Evolutionary conservation across 257 asterid genomes (phyloP), one percentile per base, ranked within the genome.

Genomic region (Solanum bukasovii): DNA sequence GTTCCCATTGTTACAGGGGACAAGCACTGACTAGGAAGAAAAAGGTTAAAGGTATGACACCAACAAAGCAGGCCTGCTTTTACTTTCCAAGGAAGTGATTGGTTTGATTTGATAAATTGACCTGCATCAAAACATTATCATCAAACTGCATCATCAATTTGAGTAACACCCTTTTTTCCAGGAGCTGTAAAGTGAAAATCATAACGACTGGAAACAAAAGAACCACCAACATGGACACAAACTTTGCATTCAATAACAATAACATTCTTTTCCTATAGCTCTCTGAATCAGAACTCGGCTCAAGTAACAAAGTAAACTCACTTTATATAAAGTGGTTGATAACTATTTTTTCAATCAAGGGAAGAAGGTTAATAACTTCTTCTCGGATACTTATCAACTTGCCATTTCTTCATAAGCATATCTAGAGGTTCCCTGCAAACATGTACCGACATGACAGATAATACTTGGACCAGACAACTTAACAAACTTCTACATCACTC

Each of bases 1-100:
- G 93, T 88, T 70, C 90, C 90, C 91, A 89, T 89, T 20, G 83
- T 29, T 13, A 29, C 38, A 70, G 23, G 38, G 38, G 75, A 29
- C 11, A 8, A 70, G 38, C 38, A 70, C 23, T 70, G 12, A 70
- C 77, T 29, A 29, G 29, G 42, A 71, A 5, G 79, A 7, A 16
- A 71, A 7, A 33, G 42, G 13, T 16, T 31, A 71, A 8, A 33
- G 42, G 67, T 37, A 82, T 82, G 38, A 14, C 40, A 79, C 85
- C 25, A 18, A 79, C 40, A n/a, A 79, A 46, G 67, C 25, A 79
- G n/a, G 33, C 27, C 33, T 44, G 67, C 35, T 46, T 79, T 44
- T 10, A 79, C 9, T 44, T 79, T 27, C 85, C 40, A 79, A 27
- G 33, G 8, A 44, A 79, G 37, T 29, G 27, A 20, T 18, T 20